These are phyloP conservation scores for Aspergillus affinis DNA, from an alignment of 495 filamentous ascomycete genomes.

Conservation along the genomic window DNA sequence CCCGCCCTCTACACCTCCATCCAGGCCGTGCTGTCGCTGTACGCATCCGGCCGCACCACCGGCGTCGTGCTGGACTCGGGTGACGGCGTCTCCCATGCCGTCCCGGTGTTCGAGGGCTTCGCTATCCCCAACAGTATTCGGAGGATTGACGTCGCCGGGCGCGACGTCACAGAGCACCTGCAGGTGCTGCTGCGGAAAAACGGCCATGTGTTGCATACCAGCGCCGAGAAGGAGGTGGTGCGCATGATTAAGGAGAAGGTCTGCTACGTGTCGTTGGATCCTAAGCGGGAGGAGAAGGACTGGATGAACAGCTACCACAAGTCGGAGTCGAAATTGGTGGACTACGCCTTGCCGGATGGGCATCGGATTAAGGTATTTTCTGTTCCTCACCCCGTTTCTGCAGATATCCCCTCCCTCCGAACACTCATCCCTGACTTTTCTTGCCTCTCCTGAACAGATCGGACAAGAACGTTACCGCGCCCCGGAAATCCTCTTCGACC, in stretches of 20 bases:
- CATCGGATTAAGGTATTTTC: slow-evolving; percentile 76
- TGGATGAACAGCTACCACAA: slow-evolving; percentile 65
- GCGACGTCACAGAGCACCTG: slow-evolving; percentile 95
- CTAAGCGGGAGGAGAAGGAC: slow-evolving; percentile 93
- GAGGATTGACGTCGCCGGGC: slow-evolving; percentile 94
- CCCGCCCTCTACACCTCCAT: slow-evolving; percentile 96
- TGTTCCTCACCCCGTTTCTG: background rate
- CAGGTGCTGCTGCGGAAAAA: slow-evolving; percentile 89
- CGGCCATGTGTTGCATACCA: slow-evolving; percentile 94
- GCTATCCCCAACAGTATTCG: slow-evolving; percentile 93
- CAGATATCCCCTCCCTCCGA: too few species aligned
- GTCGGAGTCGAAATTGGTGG: slow-evolving; percentile 66
- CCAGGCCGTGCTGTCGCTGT: slow-evolving; percentile 93
- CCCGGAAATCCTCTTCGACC: slow-evolving; percentile 96
- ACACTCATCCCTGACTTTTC: too few species aligned
- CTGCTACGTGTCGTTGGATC: slow-evolving; percentile 87
- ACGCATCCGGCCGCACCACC: slow-evolving; percentile 94
- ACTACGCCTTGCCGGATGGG: slow-evolving; percentile 90
- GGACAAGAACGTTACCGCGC: slow-evolving; percentile 92
- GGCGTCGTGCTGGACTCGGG: slow-evolving; percentile 94
- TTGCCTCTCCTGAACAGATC: slow-evolving; percentile 57
- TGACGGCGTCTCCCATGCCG: slow-evolving; percentile 95
- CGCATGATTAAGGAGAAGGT: slow-evolving; percentile 94
- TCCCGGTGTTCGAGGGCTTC: slow-evolving; percentile 97
- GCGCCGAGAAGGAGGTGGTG: slow-evolving; percentile 97